These are phyloP conservation scores for Albugo laibachii DNA, from an alignment of 352 stramenopile species.

Conservation along the genomic window DNA sequence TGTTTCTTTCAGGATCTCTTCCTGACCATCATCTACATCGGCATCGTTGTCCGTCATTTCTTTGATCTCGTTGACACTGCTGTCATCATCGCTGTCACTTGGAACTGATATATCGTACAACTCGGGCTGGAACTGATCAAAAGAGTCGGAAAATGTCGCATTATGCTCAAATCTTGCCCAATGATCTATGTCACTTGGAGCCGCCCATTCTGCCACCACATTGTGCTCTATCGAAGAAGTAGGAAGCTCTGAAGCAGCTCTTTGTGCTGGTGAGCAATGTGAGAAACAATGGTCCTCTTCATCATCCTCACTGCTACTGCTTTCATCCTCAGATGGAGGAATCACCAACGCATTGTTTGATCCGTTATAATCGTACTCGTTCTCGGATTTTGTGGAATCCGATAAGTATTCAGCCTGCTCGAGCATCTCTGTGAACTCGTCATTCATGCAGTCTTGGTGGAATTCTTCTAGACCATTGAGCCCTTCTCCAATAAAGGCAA, in stretches of 20 bases:
- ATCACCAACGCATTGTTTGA: slow-evolving; percentile 47
- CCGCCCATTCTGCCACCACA: neutral
- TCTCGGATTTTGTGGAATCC: slow-evolving; percentile 27
- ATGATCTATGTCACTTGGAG: slow-evolving; percentile 6
- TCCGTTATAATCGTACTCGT: slow-evolving; percentile 50
- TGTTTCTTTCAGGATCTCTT: no score
- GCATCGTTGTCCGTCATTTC: no score
- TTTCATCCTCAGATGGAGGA: slow-evolving; percentile 73
- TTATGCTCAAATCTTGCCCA: neutral
- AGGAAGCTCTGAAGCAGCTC: slow-evolving; percentile 8
- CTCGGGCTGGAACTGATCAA: no score
- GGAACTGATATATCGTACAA: no score
- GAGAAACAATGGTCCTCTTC: slow-evolving; percentile 21
- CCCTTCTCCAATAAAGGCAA: slow-evolving; percentile 40
- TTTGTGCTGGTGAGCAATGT: no score
- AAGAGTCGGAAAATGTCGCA: no score
- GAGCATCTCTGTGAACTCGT: slow-evolving; percentile 71
- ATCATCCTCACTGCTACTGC: slow-evolving; percentile 68
- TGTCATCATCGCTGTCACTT: no score
- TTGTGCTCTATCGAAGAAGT: slow-evolving; percentile 2
- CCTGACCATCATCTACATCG: no score
- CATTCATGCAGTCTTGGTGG: slow-evolving; percentile 32
- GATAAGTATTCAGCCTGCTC: slow-evolving; percentile 17
- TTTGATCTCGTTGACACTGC: no score
- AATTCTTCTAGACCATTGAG: neutral